Base-by-base conservation (phyloP, 495 filamentous ascomycete species). In the Neurospora hispaniola region DNA sequence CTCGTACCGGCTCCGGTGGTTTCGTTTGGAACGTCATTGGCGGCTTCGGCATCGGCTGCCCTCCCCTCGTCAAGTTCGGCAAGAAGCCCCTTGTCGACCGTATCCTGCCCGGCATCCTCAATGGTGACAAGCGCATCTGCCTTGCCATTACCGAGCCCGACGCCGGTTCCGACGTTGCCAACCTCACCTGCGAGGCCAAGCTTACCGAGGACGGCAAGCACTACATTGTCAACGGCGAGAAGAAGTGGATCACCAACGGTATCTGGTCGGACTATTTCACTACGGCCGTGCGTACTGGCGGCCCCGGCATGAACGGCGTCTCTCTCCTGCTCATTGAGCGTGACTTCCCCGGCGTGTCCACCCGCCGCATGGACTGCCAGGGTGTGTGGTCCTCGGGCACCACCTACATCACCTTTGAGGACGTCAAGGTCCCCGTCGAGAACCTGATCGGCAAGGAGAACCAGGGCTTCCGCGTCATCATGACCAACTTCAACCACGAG, bases 401-500 rank as follows among this genome's bases (percentile, higher is more conserved):
- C 11, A 97, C 96, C 41, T 99, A 98, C 82, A 89, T 99, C 80
- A 97, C 94, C 59, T 98, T 98, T 74, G 96, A 99, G 81, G 96
- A 99, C 79, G 94, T 97, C 78, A 98, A 98, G 84, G 96, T 99
- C 3, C 96, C 96, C 18, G 96, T 98, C 18, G 96, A 96, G 86
- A 99, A 99, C 85, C 81, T 99, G 75, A 91, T 99, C 74, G 95
- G 96, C 83, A 97, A 97, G 84, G 92, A 97, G 85, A 97, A 99
- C 87, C 91, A 96, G 78, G 96, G 96, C n/a, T 98, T 99, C 88
- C 94, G 94, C 83, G 94, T 94, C 71, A 92, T 96, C 84, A 96
- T 97, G 94, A 96, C 94, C 73, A 99, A 99, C 87, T 99, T 99
- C 87, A 99, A 99, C 87, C 96, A 98, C 87, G 96, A 98, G 84